Percentiles rank a stretch among this genome's conserved stretches.
Evolutionary conservation across 495 filamentous ascomycete genomes (phyloP).

Genomic region (Pseudevernia furfuracea): DNA sequence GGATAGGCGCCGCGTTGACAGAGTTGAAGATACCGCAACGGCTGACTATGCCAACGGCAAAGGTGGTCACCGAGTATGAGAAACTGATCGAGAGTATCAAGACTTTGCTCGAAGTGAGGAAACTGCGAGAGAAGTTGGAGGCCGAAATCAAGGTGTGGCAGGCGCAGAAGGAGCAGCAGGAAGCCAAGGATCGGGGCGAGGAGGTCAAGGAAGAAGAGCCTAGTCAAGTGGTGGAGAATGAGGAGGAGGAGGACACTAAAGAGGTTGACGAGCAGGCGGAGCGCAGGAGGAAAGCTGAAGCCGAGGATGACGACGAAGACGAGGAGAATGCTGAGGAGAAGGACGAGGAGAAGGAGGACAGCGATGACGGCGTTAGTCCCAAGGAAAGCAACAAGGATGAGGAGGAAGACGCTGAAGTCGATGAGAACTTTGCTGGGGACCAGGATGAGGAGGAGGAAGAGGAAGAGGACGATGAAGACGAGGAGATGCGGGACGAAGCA

Average conservation of each 20-base stretch:
- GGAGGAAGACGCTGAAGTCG: constrained; percentile 22
- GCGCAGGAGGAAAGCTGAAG: not conserved
- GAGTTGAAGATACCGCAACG: constrained; percentile 73
- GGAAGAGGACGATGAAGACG: constrained; percentile 18
- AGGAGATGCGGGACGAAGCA: constrained; percentile 5
- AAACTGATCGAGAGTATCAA: constrained; percentile 66
- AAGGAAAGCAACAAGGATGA: constrained; percentile 17
- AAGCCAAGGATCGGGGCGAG: constrained; percentile 22
- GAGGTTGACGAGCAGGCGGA: constrained; percentile 1
- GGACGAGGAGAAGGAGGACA: constrained; percentile 34
- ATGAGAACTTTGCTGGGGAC: constrained; percentile 33
- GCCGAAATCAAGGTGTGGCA: constrained; percentile 69
- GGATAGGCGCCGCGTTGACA: constrained; percentile 66
- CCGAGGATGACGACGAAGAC: constrained; percentile 25
- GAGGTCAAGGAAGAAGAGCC: constrained; percentile 17
- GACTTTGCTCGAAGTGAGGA: constrained; percentile 69
- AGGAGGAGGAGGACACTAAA: constrained; percentile 18
- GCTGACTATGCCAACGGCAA: constrained; percentile 77
- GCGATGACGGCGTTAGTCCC: constrained; percentile 19
- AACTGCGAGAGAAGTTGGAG: constrained; percentile 77
- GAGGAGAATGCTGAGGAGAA: constrained; percentile 18
- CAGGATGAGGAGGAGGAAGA: constrained; percentile 14
- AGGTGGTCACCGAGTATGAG: constrained; percentile 75
- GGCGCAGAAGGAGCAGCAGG: constrained; percentile 51
- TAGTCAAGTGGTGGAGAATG: not conserved